phyloP scores from a whole-genome alignment of 441 rosid species.

The Bruguiera hainesii region DNA sequence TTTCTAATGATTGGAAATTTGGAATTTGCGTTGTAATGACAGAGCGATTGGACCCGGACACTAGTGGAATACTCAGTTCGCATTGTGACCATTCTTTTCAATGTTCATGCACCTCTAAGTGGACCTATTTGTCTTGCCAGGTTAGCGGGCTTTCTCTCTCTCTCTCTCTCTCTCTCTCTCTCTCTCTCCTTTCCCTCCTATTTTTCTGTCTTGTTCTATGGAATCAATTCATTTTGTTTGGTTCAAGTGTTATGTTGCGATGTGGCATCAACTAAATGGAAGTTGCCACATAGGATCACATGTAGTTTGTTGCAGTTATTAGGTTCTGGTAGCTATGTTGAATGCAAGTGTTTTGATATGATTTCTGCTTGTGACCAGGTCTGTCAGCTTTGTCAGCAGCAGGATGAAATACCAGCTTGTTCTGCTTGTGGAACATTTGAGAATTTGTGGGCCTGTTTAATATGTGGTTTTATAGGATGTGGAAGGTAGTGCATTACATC shows the following conservation, averaged over 20 bases:
- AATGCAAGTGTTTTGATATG: neutral
- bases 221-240: neutral
- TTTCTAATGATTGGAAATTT: neutral
- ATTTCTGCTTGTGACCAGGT: slow-evolving; percentile 45
- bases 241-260: neutral
- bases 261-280: too few species aligned
- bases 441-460: slow-evolving; percentile 85
- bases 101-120: slow-evolving; percentile 85
- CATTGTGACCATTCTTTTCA: slow-evolving; percentile 94
- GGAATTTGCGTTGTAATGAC: slow-evolving; percentile 14
- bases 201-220: neutral
- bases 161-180: neutral
- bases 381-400: slow-evolving; percentile 88
- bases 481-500: slow-evolving; percentile 60
- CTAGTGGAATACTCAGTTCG: slow-evolving; percentile 81
- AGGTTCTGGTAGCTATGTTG: neutral
- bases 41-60: slow-evolving; percentile 96
- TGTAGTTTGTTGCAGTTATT: neutral
- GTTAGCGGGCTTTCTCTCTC: slow-evolving; percentile 30
- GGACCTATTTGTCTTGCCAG: slow-evolving; percentile 93
- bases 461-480: slow-evolving; percentile 93
- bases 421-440: slow-evolving; percentile 73
- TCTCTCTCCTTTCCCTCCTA: neutral
- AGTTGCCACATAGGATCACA: neutral
- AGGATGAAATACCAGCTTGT: slow-evolving; percentile 73